phyloP scores from a whole-genome alignment of 805 yeast species.

The Saturnispora bothae region DNA sequence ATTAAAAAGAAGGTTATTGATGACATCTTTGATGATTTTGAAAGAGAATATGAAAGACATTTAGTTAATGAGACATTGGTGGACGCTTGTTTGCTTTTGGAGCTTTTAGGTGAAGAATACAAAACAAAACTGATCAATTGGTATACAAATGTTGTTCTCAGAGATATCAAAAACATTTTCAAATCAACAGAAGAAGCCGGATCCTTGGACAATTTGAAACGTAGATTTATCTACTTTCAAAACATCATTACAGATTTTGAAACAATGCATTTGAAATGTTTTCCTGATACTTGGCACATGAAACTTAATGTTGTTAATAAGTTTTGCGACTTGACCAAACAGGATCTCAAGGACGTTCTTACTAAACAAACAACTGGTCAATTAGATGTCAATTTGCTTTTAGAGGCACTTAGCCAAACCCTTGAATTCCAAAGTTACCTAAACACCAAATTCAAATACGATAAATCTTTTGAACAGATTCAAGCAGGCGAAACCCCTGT shows the following conservation, averaged over 20 bases:
- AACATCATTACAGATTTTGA: conserved; percentile 52
- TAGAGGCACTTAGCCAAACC: conserved; percentile 63
- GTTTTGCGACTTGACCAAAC: conserved; percentile 61
- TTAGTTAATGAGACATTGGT: conserved; percentile 28
- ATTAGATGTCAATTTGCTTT: conserved; percentile 49
- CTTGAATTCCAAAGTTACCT: conserved; percentile 74
- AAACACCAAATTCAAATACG: conserved; percentile 48
- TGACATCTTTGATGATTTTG: conserved; percentile 67
- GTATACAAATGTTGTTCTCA: conserved; percentile 60
- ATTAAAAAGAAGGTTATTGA: conserved; percentile 53
- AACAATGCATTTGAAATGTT: conserved; percentile 38
- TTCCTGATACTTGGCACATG: conserved; percentile 68
- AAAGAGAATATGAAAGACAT: conserved; percentile 34
- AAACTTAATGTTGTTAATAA: conserved; percentile 45
- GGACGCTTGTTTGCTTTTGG: conserved; percentile 67
- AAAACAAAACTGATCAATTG: conserved; percentile 55
- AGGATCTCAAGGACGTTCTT: conserved; percentile 51
- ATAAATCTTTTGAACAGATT: conserved; percentile 26
- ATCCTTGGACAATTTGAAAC: conserved; percentile 70
- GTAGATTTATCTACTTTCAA: conserved; percentile 76
- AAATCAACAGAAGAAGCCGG: conserved; percentile 86
- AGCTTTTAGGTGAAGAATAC: conserved; percentile 46
- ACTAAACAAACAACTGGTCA: conserved; percentile 28
- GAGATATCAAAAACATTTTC: conserved; percentile 70
- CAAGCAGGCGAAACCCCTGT: conserved; percentile 19